A percentile compares a stretch with the other conserved stretches of the same genome.
Conservation (phyloP, 2,329 filamentous ascomycete species). For the Ophiosphaerella narmari region DNA sequence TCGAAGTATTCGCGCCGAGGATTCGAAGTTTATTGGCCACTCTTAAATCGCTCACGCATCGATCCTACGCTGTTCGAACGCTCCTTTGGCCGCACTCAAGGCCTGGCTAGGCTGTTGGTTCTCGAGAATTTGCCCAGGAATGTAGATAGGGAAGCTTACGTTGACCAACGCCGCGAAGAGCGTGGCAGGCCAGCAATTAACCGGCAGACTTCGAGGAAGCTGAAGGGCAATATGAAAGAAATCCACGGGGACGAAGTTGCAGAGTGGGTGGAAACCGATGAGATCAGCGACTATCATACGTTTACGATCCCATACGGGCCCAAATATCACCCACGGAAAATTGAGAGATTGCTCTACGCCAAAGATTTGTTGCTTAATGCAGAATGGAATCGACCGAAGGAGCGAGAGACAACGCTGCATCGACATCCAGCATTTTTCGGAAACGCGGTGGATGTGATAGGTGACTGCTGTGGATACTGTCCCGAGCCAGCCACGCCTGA, state of each 20-base stretch:
- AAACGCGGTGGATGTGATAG: constrained; percentile 68
- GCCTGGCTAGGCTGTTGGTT: constrained; percentile 77
- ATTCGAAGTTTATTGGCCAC: constrained; percentile 82
- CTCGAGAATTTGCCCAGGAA: constrained; percentile 76
- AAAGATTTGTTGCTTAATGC: constrained; percentile 80
- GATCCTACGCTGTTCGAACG: constrained; percentile 88
- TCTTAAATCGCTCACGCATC: constrained; percentile 73
- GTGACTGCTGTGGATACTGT: constrained; percentile 82
- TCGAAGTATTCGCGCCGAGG: constrained; percentile 81
- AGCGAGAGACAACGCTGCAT: constrained; percentile 77
- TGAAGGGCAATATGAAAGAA: constrained; percentile 76
- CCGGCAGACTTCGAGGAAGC: constrained; percentile 47
- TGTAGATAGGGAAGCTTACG: constrained; percentile 70
- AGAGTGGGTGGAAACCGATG: constrained; percentile 78
- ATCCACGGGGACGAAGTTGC: constrained; percentile 78
- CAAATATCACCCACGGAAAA: constrained; percentile 63
- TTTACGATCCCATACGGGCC: constrained; percentile 69
- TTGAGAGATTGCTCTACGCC: constrained; percentile 81
- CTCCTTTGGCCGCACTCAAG: constrained; percentile 74
- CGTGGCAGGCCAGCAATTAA: constrained; percentile 68
- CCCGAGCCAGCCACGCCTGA: constrained; percentile 71
- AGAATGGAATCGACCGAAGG: constrained; percentile 80
- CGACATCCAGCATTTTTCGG: constrained; percentile 87
- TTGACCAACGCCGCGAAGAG: constrained; percentile 71
- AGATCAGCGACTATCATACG: constrained; percentile 76